Conservation (phyloP, 768 basidiomycete genomes). For the Pulveroboletus sp. region DNA sequence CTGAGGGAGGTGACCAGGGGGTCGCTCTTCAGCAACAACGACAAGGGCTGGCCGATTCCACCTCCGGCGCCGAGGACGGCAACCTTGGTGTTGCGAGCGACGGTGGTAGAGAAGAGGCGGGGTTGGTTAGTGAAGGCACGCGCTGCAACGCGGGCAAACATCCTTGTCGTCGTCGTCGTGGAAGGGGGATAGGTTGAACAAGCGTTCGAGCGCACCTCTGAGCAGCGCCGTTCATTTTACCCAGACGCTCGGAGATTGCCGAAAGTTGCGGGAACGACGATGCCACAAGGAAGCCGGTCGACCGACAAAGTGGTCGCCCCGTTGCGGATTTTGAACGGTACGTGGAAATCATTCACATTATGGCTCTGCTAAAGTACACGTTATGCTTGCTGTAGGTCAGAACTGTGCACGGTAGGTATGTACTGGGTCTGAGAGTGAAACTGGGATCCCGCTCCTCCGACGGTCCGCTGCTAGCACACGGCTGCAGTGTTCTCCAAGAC, state of each 20-base stretch:
- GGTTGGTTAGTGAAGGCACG: constrained; percentile 52
- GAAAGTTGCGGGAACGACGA: not conserved
- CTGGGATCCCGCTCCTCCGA: no score
- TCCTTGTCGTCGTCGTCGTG: constrained; percentile 33
- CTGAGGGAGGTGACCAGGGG: constrained; percentile 81
- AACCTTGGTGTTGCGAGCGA: constrained; percentile 75
- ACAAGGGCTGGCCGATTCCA: constrained; percentile 98
- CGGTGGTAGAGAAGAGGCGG: constrained; percentile 73
- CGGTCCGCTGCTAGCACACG: not conserved
- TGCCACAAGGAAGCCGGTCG: no score
- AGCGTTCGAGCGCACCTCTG: not conserved
- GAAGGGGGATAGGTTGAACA: constrained; percentile 3
- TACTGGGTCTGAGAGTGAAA: no score
- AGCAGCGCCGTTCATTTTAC: constrained; percentile 5
- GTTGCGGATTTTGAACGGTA: not conserved
- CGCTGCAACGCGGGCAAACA: constrained; percentile 64
- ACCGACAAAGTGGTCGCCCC: no score
- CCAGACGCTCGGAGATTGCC: constrained; percentile 12
- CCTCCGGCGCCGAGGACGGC: constrained; percentile 97
- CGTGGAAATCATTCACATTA: not conserved
- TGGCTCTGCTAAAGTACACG: not conserved
- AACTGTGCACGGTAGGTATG: no score
- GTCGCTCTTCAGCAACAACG: constrained; percentile 82
- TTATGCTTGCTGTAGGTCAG: no score
- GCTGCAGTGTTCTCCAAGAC: not conserved